Conservation (phyloP, 441 rosid species). For the Brassica balearica region DNA sequence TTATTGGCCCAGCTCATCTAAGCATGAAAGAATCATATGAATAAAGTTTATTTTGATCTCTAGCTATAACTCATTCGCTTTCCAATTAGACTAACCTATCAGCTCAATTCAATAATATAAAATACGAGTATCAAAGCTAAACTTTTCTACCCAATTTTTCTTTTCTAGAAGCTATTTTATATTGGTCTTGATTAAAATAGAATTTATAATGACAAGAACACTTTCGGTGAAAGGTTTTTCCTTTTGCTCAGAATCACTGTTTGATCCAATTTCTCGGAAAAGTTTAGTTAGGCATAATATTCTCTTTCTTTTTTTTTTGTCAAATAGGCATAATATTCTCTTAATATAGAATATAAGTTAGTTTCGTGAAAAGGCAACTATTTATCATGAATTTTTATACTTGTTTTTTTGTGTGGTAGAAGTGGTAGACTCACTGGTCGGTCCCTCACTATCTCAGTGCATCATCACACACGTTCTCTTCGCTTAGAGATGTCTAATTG, state of each 20-base stretch:
- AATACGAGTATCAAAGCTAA: background rate
- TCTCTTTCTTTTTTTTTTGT: too few species aligned
- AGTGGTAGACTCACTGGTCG: constrained; percentile 26
- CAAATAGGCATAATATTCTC: background rate
- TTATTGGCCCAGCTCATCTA: background rate
- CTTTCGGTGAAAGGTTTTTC: constrained; percentile 10
- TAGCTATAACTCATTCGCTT: constrained; percentile 11
- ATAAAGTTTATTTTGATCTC: background rate
- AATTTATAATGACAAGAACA: background rate
- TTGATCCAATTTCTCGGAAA: constrained; percentile 28
- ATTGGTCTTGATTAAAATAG: background rate
- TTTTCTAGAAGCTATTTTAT: constrained; percentile 12
- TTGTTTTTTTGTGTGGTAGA: background rate
- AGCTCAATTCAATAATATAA: background rate
- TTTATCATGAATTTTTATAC: background rate
- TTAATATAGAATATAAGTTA: background rate
- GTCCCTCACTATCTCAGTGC: constrained; percentile 19
- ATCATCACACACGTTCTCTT: constrained; percentile 20
- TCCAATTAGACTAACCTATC: constrained; percentile 6
- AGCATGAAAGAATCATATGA: constrained; percentile 10
- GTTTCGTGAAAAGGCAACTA: background rate
- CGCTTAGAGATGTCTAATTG: constrained; percentile 25
- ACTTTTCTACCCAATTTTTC: constrained; percentile 6
- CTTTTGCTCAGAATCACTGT: background rate
- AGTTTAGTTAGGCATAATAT: background rate